Evolutionary conservation across 441 rosid genomes (phyloP), one percentile per base, ranked within the genome.

Genomic region (Manihot esculenta): DNA sequence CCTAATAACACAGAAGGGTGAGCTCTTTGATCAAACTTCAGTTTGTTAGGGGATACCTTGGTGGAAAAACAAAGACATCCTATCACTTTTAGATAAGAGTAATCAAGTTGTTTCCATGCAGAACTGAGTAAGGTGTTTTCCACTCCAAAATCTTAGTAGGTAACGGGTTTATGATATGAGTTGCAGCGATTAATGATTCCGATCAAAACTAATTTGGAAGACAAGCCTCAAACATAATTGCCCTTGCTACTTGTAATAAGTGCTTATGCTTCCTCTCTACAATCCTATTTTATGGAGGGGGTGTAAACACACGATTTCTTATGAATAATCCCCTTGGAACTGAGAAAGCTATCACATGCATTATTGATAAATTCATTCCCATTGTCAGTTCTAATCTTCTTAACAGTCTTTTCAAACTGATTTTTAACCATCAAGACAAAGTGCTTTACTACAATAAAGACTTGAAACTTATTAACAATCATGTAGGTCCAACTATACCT

Each of bases 401-500:
- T 20, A 1, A 68, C 20, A 3, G 0, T 17, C 7, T 18, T 50
- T 3, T 35, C 0, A 27, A 58, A 69, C 20, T 69, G 73, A 20
- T 11, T 57, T 8, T 58, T 2, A 0, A 59, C 9, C 2, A 21
- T 2, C 8, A 11, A 1, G 1, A 11, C 0, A 1, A 21, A n/a
- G n/a, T n/a, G n/a, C n/a, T n/a, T n/a, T n/a, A n/a, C n/a, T n/a
- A n/a, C n/a, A n/a, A n/a, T n/a, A n/a, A n/a, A n/a, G n/a, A n/a
- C 26, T 17, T 69, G 33, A 6, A 14, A 0, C 44, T 58, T 69
- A 33, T 7, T 7, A 1, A 14, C 6, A 15, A 69, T 7, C 20
- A 69, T n/a, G 9, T 13, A 69, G 15, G 48, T n/a, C 66, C 73
- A 69, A 3, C 41, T 61, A n/a, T 27, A 56, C 9, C 27, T 24